A percentile compares a stretch with the other conserved stretches of the same genome.
phyloP scores from a whole-genome alignment of 352 stramenopile genomes.

The Thalassiosira livingstoniorum region DNA sequence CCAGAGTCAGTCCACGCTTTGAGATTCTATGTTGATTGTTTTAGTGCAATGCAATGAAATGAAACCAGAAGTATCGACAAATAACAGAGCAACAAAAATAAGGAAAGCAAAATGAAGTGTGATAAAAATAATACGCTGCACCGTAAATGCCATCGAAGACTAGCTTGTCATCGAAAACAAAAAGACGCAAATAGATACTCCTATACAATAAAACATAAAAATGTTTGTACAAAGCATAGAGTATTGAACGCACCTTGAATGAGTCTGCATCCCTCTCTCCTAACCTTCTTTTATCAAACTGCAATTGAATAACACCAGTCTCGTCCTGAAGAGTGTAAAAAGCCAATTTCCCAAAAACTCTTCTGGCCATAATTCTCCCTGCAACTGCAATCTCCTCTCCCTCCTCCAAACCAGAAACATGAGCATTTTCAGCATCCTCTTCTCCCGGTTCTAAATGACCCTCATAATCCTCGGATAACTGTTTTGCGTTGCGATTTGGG shows the following conservation, averaged over 20 bases:
- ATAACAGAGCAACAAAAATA: no score
- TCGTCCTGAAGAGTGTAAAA: slow-evolving; percentile 90
- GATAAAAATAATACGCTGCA: no score
- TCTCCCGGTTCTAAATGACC: slow-evolving; percentile 74
- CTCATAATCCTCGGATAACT: slow-evolving; percentile 70
- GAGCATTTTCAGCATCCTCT: slow-evolving; percentile 63
- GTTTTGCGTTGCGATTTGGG: slow-evolving; percentile 58
- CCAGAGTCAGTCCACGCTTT: slow-evolving; percentile 87
- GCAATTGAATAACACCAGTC: slow-evolving; percentile 85
- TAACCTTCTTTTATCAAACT: slow-evolving; percentile 88
- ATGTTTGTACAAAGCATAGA: no score
- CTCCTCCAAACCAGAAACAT: slow-evolving; percentile 49
- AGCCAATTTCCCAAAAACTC: slow-evolving; percentile 90
- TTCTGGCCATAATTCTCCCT: slow-evolving; percentile 87
- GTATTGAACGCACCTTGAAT: slow-evolving; percentile 34
- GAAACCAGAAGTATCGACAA: no score
- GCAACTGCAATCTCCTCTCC: slow-evolving; percentile 79
- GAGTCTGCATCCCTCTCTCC: slow-evolving; percentile 68
- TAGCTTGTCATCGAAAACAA: no score
- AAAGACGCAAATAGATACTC: no score
- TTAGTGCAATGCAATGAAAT: background rate
- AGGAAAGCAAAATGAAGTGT: no score
- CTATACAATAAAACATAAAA: no score
- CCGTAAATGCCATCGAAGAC: no score
- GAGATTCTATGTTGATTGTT: slow-evolving; percentile 54